Evolutionary conservation across 2,329 filamentous ascomycete genomes (phyloP).

Genomic region (Teratosphaeria nubilosa): DNA sequence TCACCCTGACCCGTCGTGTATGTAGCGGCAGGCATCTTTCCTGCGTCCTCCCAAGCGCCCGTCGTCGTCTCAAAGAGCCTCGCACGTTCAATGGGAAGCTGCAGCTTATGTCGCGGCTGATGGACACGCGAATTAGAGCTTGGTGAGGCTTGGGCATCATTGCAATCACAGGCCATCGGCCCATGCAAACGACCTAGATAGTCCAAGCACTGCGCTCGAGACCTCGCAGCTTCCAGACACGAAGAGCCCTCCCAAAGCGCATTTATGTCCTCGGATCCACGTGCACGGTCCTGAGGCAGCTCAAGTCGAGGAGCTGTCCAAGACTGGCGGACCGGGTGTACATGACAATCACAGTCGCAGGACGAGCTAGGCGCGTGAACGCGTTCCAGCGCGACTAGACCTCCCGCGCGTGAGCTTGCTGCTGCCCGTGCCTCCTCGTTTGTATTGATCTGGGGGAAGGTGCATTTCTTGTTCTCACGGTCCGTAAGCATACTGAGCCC

Average conservation of each 20-base stretch:
- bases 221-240: background rate
- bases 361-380: background rate
- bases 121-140: conserved; percentile 2
- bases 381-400: background rate
- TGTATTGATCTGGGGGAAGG: background rate
- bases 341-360: background rate
- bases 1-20: conserved; percentile 2
- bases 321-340: background rate
- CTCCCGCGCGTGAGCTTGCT: background rate
- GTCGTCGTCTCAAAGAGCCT: conserved; percentile 20
- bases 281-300: background rate
- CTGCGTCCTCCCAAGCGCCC: conserved; percentile 19
- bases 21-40: conserved; percentile 18
- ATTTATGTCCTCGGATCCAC: background rate
- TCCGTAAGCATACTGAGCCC: background rate
- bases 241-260: background rate
- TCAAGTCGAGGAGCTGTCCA: background rate
- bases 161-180: background rate
- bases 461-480: background rate
- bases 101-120: conserved; percentile 17
- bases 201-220: background rate
- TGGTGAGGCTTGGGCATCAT: background rate
- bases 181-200: background rate
- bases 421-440: background rate
- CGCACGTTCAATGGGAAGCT: conserved; percentile 18